Evolutionary conservation across 768 basidiomycete genomes (phyloP).

Genomic region (Leucocoprinus birnbaumii): DNA sequence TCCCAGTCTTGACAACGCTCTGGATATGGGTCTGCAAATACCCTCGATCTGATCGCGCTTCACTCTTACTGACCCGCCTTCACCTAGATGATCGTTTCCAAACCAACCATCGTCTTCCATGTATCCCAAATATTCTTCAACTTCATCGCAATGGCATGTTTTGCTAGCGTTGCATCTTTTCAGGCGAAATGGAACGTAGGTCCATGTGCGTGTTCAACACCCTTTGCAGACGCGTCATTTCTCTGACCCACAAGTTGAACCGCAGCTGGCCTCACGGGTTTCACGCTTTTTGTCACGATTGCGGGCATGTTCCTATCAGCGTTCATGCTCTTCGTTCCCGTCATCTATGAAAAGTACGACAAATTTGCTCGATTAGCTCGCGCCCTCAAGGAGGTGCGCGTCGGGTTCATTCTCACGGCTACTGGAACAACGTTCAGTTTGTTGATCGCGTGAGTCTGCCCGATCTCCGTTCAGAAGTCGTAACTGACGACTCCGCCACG

Average conservation of each 20-base stretch:
- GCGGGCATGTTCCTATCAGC: conserved; percentile 68
- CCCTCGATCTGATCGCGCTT: conserved; percentile 13
- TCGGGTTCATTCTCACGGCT: conserved; percentile 79
- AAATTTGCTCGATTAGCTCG: conserved; percentile 74
- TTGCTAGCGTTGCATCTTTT: conserved; percentile 85
- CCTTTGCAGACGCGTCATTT: conserved; percentile 3
- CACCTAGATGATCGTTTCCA: conserved; percentile 81
- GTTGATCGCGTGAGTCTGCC: conserved; percentile 67
- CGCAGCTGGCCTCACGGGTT: conserved; percentile 81
- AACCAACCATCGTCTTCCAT: conserved; percentile 76
- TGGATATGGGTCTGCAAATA: conserved; percentile 62
- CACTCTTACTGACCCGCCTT: conserved; percentile 11
- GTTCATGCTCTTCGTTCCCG: conserved; percentile 75
- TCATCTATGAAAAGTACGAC: conserved; percentile 84
- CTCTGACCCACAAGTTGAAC: conserved; percentile 14
- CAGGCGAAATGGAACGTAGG: conserved; percentile 84
- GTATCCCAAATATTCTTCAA: conserved; percentile 86
- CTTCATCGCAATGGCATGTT: conserved; percentile 90
- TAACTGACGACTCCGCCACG: conserved; percentile 1
- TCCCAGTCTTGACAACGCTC: conserved; percentile 61
- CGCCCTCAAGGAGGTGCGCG: conserved; percentile 78
- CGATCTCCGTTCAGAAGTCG: conserved; percentile 6
- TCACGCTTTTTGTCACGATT: conserved; percentile 80
- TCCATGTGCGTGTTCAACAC: conserved; percentile 62
- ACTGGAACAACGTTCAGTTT: conserved; percentile 64